These are phyloP conservation scores for Lenwebbia sp. DNA, from an alignment of 345 rosid genomes.

Conservation along the genomic window DNA sequence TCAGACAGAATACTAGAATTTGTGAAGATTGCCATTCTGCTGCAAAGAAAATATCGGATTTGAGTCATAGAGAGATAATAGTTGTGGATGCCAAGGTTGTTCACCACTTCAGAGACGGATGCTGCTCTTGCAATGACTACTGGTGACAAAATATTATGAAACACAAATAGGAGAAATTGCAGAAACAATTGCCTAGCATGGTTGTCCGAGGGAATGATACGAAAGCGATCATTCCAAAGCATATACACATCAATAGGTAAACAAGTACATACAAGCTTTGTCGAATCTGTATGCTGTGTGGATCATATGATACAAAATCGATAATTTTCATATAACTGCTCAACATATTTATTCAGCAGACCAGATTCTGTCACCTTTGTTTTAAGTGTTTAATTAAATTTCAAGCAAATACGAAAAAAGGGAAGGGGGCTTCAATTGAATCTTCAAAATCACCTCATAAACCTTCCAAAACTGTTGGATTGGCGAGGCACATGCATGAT, in stretches of 20 bases:
- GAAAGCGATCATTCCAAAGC: not conserved
- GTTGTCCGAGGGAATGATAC: conserved; percentile 14
- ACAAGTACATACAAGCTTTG: not conserved
- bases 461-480: not conserved
- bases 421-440: not conserved
- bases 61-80: conserved; percentile 41
- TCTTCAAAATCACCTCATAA: not conserved
- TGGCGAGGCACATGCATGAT: conserved; percentile 20
- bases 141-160: not conserved
- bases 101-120: conserved; percentile 57
- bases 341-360: not conserved
- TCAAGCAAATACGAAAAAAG: not conserved
- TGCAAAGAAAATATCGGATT: conserved; percentile 37
- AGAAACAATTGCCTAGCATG: conserved; percentile 17
- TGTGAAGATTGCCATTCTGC: conserved; percentile 54
- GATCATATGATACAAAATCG: not conserved
- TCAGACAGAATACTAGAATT: conserved; percentile 56
- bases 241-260: not conserved
- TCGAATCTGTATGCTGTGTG: not conserved
- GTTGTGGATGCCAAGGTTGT: conserved; percentile 43
- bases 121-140: conserved; percentile 7
- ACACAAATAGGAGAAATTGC: not conserved
- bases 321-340: not conserved
- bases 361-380: not conserved
- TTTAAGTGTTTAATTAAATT: not conserved